These are phyloP conservation scores for Paracoccidioides brasiliensis DNA, from an alignment of 2,329 filamentous ascomycete genomes.

Conservation along the genomic window DNA sequence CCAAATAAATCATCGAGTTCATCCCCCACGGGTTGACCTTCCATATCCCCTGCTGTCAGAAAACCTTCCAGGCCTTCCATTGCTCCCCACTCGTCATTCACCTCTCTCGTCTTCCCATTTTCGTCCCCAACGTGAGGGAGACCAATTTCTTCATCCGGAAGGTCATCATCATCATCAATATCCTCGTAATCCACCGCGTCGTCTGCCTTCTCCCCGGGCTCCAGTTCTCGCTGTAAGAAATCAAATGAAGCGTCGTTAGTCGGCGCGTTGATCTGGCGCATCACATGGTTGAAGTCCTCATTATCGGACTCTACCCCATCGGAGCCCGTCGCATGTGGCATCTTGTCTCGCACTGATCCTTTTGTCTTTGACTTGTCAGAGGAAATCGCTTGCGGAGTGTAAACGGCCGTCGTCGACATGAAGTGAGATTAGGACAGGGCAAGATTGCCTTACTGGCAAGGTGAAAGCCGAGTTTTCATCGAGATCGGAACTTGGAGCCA, in stretches of 20 bases:
- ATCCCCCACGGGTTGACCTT: conserved; percentile 16
- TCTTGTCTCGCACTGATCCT: conserved; percentile 12
- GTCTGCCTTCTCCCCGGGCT: conserved; percentile 63
- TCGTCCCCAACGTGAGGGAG: conserved; percentile 7
- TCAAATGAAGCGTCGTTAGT: conserved; percentile 25
- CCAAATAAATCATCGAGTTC: conserved; percentile 39
- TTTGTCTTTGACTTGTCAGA: neutral
- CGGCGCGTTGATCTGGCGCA: conserved; percentile 30
- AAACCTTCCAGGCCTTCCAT: conserved; percentile 10
- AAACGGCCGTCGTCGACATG: neutral
- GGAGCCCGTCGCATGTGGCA: conserved; percentile 28
- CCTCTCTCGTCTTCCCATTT: conserved; percentile 24
- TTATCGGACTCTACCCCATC: conserved; percentile 21
- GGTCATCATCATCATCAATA: conserved; percentile 84
- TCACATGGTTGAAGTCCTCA: conserved; percentile 29
- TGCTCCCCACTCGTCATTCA: conserved; percentile 1
- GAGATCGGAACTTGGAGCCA: neutral
- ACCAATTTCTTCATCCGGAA: conserved; percentile 56
- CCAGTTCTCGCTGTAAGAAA: conserved; percentile 28
- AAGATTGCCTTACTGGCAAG: neutral
- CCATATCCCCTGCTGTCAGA: neutral
- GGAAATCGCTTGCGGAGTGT: neutral
- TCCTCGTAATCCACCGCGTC: conserved; percentile 86
- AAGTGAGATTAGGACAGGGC: neutral
- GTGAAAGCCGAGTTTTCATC: neutral